A percentile compares a stretch with the other conserved stretches of the same genome.
Conservation (phyloP, 352 stramenopile species). For the Pythium aquatile region DNA sequence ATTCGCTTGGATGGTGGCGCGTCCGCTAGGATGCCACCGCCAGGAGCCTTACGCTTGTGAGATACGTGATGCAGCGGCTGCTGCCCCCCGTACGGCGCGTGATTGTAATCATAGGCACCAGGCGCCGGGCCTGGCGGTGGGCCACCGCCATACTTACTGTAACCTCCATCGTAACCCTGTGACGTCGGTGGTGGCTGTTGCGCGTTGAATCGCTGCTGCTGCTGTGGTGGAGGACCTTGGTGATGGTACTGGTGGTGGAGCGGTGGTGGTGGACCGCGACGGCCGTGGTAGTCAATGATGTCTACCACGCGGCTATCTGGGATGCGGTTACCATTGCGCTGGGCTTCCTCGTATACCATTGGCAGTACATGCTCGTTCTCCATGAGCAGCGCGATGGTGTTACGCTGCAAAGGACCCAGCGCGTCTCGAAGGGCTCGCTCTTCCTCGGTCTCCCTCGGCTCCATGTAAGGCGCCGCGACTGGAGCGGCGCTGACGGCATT, state of each 20-base stretch:
- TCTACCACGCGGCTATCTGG: conserved; percentile 72
- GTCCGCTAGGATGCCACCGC: conserved; percentile 39
- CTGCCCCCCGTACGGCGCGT: conserved; percentile 17
- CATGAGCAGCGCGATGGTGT: conserved; percentile 68
- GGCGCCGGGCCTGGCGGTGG: conserved; percentile 17
- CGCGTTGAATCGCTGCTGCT: conserved; percentile 17
- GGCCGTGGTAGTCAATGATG: conserved; percentile 68
- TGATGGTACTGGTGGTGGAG: conserved; percentile 7
- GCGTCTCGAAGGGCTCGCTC: conserved; percentile 62
- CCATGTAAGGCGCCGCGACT: conserved; percentile 13
- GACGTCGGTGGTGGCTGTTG: conserved; percentile 11
- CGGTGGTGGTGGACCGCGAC: conserved; percentile 28
- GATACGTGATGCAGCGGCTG: conserved; percentile 20
- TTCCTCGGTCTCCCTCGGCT: conserved; percentile 42
- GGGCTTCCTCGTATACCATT: conserved; percentile 79
- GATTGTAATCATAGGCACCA: conserved; percentile 25
- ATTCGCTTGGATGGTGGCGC: conserved; percentile 43
- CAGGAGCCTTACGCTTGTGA: conserved; percentile 47
- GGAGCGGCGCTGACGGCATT: conserved; percentile 20
- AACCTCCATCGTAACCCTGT: conserved; percentile 20
- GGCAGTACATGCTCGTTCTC: conserved; percentile 74
- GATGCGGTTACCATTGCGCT: conserved; percentile 74
- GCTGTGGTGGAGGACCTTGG: conserved; percentile 3
- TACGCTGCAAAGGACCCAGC: conserved; percentile 66
- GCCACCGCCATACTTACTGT: conserved; percentile 22